These are phyloP conservation scores for Mikania micrantha DNA, from an alignment of 129 eudicot genomes.

Conservation along the genomic window DNA sequence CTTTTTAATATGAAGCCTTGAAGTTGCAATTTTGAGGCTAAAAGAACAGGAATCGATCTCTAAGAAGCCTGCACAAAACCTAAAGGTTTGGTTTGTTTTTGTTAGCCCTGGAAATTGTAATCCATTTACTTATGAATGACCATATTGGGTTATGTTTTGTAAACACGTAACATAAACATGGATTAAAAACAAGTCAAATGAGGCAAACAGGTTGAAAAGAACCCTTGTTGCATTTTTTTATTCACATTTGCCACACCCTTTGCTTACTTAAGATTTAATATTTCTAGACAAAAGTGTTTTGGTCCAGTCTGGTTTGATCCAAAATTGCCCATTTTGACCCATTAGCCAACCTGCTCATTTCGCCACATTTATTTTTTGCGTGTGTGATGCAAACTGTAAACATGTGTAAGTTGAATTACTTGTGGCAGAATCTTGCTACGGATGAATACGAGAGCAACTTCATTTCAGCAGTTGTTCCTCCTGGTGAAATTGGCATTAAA, in stretches of 20 bases:
- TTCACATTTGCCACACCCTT: neutral
- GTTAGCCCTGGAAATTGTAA: neutral
- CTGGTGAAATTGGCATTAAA: slow-evolving; percentile 92
- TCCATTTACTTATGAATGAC: neutral
- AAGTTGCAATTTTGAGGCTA: slow-evolving; percentile 71
- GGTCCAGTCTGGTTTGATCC: neutral
- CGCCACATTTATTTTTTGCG: neutral
- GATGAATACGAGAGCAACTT: slow-evolving; percentile 97
- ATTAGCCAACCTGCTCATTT: neutral
- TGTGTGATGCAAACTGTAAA: slow-evolving; percentile 1
- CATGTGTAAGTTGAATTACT: neutral
- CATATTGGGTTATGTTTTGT: neutral
- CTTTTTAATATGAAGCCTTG: slow-evolving; percentile 52
- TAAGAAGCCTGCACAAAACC: slow-evolving; percentile 76
- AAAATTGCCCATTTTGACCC: neutral
- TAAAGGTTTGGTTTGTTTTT: slow-evolving; percentile 65
- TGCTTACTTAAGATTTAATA: neutral
- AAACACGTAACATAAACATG: neutral
- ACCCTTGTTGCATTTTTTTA: neutral
- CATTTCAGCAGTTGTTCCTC: slow-evolving; percentile 93
- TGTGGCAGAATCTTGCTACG: slow-evolving; percentile 83
- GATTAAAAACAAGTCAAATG: neutral
- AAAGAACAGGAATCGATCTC: slow-evolving; percentile 74
- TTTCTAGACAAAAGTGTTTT: neutral
- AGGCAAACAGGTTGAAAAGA: neutral